Base-by-base conservation (phyloP, 208 protist genomes). In the Borovskyia barvae region DNA sequence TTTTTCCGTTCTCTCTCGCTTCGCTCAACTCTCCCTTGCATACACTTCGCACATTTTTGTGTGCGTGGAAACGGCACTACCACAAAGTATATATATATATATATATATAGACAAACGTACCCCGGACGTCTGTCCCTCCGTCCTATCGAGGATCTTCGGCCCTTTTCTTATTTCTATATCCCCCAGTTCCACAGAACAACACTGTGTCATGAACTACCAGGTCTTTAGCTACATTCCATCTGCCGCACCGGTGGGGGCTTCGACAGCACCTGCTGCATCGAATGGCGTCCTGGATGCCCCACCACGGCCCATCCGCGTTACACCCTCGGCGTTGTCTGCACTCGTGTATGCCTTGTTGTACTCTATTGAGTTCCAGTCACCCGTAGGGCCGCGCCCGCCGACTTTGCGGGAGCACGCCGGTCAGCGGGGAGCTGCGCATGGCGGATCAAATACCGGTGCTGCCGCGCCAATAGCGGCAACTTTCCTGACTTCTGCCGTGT, bases 331-430 rank as follows among this genome's bases (percentile, higher is more conserved):
- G 24, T 61, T 89, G 35, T 77, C 82, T 5, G 66, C 70, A 41
- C 62, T 92, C 19, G 45, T 92, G 6, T 87, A 84, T 51, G 72
- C 75, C 20, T 79, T 92, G 62, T 64, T 89, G 9, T 77, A 85
- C 64, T 71, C 80, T 1, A 82, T 92, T 19, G 81, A 92, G 48
- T 89, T 87, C 55, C 82, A 91, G 40, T 65, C 75, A 5, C 84
- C 83, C 0, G 50, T 73, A 5, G 72, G 66, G 26, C 74, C 74
- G 30, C 55, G 60, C 2, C 67, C 67, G 5, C 37, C 46, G 4
- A 35, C 58, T 5, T 46, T 75, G 59, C 67, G 56, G 33, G 30
- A 51, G 26, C 29, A 41, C 47, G 29, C 48, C 9, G 17, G 54
- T 3, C 25, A 36, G 8, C 53, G 54, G 6, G 22, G 53, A 12